Evolutionary conservation across 2,329 filamentous ascomycete genomes (phyloP).

Genomic region (Phoma sp.): DNA sequence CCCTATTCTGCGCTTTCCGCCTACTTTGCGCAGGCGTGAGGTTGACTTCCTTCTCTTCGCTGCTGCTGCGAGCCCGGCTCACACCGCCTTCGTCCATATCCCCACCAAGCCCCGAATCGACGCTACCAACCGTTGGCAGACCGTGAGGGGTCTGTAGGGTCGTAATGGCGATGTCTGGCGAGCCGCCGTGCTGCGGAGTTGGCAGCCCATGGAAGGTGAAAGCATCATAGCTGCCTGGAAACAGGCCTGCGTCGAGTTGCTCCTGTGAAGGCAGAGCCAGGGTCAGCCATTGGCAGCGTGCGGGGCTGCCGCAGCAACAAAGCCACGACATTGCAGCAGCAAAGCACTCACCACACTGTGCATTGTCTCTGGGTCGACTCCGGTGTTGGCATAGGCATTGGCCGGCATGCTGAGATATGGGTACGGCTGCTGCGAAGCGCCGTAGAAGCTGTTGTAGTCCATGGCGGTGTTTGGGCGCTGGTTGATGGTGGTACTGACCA

Average conservation of each 20-base stretch:
- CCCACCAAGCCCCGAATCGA: conserved; percentile 53
- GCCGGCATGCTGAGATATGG: conserved; percentile 57
- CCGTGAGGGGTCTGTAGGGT: conserved; percentile 36
- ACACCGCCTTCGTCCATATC: conserved; percentile 48
- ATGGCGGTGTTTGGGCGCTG: conserved; percentile 46
- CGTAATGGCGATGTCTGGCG: conserved; percentile 37
- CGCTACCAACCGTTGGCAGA: conserved; percentile 46
- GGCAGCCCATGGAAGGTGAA: conserved; percentile 39
- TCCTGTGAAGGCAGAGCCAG: conserved; percentile 47
- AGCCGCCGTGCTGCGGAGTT: conserved; percentile 39
- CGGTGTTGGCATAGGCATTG: conserved; percentile 38
- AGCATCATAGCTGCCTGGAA: conserved; percentile 38
- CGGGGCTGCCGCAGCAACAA: conserved; percentile 9
- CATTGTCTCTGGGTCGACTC: conserved; percentile 49
- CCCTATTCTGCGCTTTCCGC: conserved; percentile 75
- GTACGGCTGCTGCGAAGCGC: conserved; percentile 55
- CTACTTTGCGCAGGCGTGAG: conserved; percentile 60
- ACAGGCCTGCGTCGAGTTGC: conserved; percentile 52
- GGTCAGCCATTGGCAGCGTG: conserved; percentile 16
- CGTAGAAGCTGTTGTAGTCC: conserved; percentile 65
- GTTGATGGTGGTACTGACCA: conserved; percentile 2
- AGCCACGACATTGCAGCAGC: background rate
- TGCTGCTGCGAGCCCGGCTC: conserved; percentile 51
- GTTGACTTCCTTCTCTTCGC: conserved; percentile 54
- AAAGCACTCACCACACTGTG: conserved; percentile 43